Evolutionary conservation across 495 filamentous ascomycete genomes (phyloP).

Genomic region (Hypoxylon perforatum): DNA sequence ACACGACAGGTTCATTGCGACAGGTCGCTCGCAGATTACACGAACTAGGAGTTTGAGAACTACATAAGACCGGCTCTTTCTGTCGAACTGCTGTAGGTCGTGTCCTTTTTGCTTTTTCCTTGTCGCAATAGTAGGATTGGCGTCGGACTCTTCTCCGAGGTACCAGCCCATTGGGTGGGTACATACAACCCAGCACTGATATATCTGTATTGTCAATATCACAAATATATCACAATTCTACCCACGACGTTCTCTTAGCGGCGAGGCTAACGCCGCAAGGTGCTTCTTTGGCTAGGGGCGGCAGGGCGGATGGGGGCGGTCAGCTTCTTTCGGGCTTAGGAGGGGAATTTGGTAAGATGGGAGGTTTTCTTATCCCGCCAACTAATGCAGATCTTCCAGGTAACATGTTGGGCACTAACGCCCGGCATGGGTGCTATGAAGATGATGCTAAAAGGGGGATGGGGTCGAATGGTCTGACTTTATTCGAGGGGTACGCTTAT

Average conservation of each 20-base stretch:
- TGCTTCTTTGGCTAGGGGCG: neutral
- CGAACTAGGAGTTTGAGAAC: neutral
- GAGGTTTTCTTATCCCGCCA: neutral
- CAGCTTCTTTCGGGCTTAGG: no score
- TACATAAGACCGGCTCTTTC: neutral
- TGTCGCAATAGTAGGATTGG: slow-evolving; percentile 8
- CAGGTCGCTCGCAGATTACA: slow-evolving; percentile 10
- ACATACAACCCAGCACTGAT: no score
- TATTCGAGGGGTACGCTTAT: no score
- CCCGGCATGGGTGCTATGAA: slow-evolving; percentile 4
- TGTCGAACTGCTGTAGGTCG: neutral
- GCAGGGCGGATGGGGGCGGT: no score
- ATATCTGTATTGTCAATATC: no score
- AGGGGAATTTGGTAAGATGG: no score
- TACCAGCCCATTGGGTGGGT: no score
- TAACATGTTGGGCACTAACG: slow-evolving; percentile 8
- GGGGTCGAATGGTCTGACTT: slow-evolving; percentile 2
- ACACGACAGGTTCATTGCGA: slow-evolving; percentile 16
- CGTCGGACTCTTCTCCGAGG: slow-evolving; percentile 8
- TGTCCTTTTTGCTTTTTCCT: slow-evolving; percentile 13
- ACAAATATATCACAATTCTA: no score
- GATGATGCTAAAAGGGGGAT: slow-evolving; percentile 12
- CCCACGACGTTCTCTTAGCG: no score
- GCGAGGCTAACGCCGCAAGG: neutral
- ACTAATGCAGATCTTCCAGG: slow-evolving; percentile 6